Conservation (phyloP, 257 asterid species). For the Fraxinus cuspidata region DNA sequence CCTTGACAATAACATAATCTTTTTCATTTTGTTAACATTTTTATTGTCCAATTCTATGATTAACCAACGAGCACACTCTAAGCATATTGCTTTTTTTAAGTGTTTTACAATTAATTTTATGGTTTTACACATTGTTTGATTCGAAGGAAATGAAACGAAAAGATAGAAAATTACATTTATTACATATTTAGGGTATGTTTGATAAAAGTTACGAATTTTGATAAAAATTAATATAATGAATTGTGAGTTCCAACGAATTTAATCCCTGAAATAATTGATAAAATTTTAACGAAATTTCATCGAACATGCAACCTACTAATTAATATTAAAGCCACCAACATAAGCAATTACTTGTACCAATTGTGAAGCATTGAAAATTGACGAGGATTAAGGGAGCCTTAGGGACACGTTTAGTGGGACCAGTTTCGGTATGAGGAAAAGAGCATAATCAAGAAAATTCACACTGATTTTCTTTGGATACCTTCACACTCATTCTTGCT, state of each 20-base stretch:
- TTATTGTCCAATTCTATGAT: neutral
- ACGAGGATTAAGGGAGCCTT: slow-evolving; percentile 28
- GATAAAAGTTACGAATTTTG: no score
- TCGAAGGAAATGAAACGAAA: neutral
- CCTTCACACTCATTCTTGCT: neutral
- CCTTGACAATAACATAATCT: neutral
- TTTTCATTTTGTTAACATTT: neutral
- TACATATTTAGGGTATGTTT: no score
- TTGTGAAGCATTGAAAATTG: neutral
- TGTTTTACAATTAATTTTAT: no score
- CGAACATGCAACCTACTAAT: no score
- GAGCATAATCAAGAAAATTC: slow-evolving; percentile 16
- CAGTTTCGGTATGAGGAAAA: slow-evolving; percentile 4
- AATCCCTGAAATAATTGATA: no score
- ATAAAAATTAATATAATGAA: no score
- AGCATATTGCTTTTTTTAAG: neutral
- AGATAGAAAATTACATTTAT: neutral
- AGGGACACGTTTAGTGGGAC: slow-evolving; percentile 46
- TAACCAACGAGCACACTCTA: neutral
- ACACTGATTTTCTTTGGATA: neutral
- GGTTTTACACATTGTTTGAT: neutral
- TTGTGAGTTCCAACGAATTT: no score
- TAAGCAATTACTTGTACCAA: neutral
- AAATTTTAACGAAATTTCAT: no score
- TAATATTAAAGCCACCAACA: no score